Percentiles rank a stretch among this genome's conserved stretches.
Conservation (phyloP, 495 filamentous ascomycete genomes). For the Amphirosellinia nigrospora region DNA sequence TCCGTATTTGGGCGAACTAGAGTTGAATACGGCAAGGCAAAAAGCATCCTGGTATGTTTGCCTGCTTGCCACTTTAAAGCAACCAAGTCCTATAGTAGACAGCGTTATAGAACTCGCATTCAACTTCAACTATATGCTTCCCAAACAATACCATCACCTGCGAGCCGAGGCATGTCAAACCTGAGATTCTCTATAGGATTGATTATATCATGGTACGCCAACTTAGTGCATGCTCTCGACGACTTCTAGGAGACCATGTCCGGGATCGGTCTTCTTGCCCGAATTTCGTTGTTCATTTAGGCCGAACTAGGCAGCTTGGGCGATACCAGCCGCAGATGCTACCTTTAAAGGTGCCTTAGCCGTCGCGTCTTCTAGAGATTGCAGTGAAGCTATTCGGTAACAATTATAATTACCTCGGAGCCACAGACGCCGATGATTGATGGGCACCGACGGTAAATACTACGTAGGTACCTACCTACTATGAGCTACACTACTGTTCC, state of each 20-base stretch:
- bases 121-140: background rate
- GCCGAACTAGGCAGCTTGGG: background rate
- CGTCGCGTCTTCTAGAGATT: background rate
- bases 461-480: too few species aligned
- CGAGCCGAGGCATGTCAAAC: background rate
- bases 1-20: background rate
- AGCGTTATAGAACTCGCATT: background rate
- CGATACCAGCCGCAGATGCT: too few species aligned
- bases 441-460: background rate
- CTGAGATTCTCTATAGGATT: background rate
- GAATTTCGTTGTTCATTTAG: background rate
- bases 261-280: background rate
- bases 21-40: background rate
- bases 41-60: background rate
- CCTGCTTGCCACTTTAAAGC: background rate
- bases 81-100: background rate
- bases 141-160: background rate
- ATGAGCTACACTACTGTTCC: background rate
- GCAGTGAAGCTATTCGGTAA: background rate
- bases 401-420: background rate
- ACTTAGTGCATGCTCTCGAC: constrained; percentile 5
- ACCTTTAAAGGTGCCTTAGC: background rate
- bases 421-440: background rate
- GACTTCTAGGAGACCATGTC: background rate
- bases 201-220: background rate